These are phyloP conservation scores for Cladosporium sp. DNA, from an alignment of 2,329 filamentous ascomycete genomes.

Conservation along the genomic window DNA sequence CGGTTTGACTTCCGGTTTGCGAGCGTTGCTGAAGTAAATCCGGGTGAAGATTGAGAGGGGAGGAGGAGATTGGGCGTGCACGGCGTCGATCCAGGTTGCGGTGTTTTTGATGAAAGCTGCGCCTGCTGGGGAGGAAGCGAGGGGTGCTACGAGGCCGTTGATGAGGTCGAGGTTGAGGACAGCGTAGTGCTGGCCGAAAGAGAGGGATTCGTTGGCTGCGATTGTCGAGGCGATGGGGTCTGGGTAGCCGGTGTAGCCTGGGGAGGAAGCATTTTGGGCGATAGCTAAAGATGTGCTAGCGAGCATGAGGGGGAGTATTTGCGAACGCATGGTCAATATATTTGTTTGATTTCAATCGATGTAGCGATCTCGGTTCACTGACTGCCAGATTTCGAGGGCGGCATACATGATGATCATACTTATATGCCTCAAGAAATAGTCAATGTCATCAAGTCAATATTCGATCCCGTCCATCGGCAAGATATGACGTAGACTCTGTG, in stretches of 20 bases:
- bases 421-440: background rate
- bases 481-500: background rate
- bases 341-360: background rate
- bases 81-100: constrained; percentile 43
- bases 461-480: background rate
- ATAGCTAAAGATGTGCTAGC: background rate
- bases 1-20: constrained; percentile 41
- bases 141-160: constrained; percentile 40
- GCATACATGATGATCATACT: no score
- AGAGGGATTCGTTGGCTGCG: constrained; percentile 27
- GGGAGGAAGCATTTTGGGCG: constrained; percentile 15
- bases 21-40: constrained; percentile 41
- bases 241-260: constrained; percentile 29
- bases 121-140: constrained; percentile 41
- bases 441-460: background rate
- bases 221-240: constrained; percentile 31
- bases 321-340: background rate
- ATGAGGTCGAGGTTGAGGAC: constrained; percentile 50
- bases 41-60: constrained; percentile 46
- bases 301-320: background rate
- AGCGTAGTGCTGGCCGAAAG: constrained; percentile 43
- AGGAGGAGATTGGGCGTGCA: constrained; percentile 39
- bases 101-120: constrained; percentile 40
- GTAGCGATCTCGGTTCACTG: background rate
- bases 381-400: background rate